phyloP scores from a whole-genome alignment of 2,329 filamentous ascomycete species.

The Fusarium paranaense region DNA sequence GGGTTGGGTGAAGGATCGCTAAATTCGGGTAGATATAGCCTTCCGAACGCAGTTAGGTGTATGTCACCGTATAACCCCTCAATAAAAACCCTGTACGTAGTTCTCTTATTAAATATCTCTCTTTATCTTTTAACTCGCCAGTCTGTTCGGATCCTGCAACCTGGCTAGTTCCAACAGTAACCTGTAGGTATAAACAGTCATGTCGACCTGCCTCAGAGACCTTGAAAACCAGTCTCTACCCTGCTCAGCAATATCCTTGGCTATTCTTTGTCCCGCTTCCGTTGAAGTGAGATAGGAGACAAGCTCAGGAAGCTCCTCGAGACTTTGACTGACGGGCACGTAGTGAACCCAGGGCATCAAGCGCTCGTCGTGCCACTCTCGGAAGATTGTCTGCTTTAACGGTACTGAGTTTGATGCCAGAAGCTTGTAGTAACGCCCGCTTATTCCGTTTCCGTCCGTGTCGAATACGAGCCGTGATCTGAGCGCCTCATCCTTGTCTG shows the following conservation, averaged over 20 bases:
- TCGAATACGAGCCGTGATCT: conserved; percentile 60
- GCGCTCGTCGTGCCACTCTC: conserved; percentile 70
- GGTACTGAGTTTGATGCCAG: conserved; percentile 60
- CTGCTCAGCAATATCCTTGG: conserved; percentile 62
- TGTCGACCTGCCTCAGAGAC: conserved; percentile 68
- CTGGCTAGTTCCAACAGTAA: conserved; percentile 68
- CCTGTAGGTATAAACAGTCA: conserved; percentile 70
- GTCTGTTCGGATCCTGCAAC: conserved; percentile 50
- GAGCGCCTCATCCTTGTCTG: conserved; percentile 51
- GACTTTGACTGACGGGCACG: conserved; percentile 61
- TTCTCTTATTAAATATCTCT: not conserved
- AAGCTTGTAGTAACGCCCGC: conserved; percentile 64
- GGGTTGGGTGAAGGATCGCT: too few species aligned
- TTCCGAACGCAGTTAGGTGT: too few species aligned
- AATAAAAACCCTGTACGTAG: too few species aligned
- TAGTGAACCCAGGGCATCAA: conserved; percentile 69
- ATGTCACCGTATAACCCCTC: too few species aligned
- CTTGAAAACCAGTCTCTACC: conserved; percentile 67
- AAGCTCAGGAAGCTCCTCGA: conserved; percentile 65
- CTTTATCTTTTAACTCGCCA: not conserved
- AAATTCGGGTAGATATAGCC: not conserved
- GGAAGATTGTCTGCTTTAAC: conserved; percentile 64
- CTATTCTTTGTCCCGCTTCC: conserved; percentile 59
- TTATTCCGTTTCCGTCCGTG: conserved; percentile 67
- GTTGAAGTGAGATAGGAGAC: conserved; percentile 59